Evolutionary conservation across 805 yeast species (phyloP).

Genomic region (Cyberlindnera lachancei): DNA sequence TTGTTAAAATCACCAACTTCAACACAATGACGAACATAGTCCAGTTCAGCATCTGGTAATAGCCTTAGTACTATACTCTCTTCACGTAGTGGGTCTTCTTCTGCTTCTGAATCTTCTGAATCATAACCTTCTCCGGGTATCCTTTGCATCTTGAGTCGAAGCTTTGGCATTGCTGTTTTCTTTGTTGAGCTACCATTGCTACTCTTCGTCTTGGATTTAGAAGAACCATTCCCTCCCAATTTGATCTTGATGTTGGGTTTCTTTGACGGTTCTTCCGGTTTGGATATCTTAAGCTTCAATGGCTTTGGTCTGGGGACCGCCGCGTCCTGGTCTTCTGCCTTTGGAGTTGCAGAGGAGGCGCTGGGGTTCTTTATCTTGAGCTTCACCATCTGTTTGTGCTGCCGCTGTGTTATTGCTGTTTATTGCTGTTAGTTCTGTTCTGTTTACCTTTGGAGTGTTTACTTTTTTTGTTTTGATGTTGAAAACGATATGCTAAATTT

Average conservation of each 20-base stretch:
- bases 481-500: too few species aligned
- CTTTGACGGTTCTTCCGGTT: conserved; percentile 3
- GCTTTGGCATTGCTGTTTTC: conserved; percentile 14
- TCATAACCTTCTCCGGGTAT: conserved; percentile 95
- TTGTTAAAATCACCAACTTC: conserved; percentile 71
- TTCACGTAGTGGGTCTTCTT: conserved; percentile 89
- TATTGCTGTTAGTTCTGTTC: too few species aligned
- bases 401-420: too few species aligned
- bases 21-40: conserved; percentile 65
- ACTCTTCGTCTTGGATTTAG: conserved; percentile 4
- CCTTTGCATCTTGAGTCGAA: conserved; percentile 38
- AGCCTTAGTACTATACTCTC: conserved; percentile 79
- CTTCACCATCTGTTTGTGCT: conserved; percentile 3
- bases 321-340: conserved; percentile 5
- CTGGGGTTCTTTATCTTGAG: conserved; percentile 9
- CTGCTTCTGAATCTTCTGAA: conserved; percentile 92
- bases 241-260: conserved; percentile 9
- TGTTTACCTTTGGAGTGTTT: too few species aligned
- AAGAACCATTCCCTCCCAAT: too few species aligned
- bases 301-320: neutral
- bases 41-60: conserved; percentile 59
- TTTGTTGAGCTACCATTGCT: conserved; percentile 19
- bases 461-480: too few species aligned
- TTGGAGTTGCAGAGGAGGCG: too few species aligned
- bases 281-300: conserved; percentile 11